These are phyloP conservation scores for Arthrobotrys sinensis DNA, from an alignment of 2,329 filamentous ascomycete species.

Conservation along the genomic window DNA sequence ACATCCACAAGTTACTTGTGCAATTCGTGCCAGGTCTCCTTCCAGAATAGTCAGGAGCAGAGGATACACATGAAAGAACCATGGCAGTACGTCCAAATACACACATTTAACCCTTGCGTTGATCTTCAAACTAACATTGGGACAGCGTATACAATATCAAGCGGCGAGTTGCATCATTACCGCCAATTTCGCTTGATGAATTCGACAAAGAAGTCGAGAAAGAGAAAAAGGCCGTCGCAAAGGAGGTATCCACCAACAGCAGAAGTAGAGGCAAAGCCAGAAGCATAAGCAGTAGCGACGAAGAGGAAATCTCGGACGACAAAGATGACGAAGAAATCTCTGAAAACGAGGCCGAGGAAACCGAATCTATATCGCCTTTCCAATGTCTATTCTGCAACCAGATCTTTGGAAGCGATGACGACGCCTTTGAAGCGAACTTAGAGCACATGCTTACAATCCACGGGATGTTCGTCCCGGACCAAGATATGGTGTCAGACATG, in stretches of 20 bases:
- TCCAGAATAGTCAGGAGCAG: slow-evolving; percentile 62
- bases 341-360: slow-evolving; percentile 54
- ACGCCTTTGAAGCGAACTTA: slow-evolving; percentile 62
- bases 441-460: slow-evolving; percentile 65
- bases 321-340: slow-evolving; percentile 32
- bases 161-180: slow-evolving; percentile 62
- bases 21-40: slow-evolving; percentile 62
- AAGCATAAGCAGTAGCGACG: slow-evolving; percentile 35
- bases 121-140: slow-evolving; percentile 59
- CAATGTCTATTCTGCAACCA: slow-evolving; percentile 66
- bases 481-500: slow-evolving; percentile 64
- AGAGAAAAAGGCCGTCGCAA: slow-evolving; percentile 19
- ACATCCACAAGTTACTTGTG: slow-evolving; percentile 47
- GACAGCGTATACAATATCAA: slow-evolving; percentile 62
- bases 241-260: slow-evolving; percentile 9
- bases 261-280: slow-evolving; percentile 30
- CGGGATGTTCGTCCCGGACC: slow-evolving; percentile 65
- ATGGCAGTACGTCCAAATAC: slow-evolving; percentile 64
- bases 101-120: not conserved
- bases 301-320: not conserved
- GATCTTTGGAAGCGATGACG: slow-evolving; percentile 27
- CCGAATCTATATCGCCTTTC: slow-evolving; percentile 52
- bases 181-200: slow-evolving; percentile 55
- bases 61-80: slow-evolving; percentile 64
- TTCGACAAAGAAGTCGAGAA: slow-evolving; percentile 36